Evolutionary conservation across 2,329 filamentous ascomycete genomes (phyloP), one percentile per base, ranked within the genome.

Genomic region (Boeremia exigua): DNA sequence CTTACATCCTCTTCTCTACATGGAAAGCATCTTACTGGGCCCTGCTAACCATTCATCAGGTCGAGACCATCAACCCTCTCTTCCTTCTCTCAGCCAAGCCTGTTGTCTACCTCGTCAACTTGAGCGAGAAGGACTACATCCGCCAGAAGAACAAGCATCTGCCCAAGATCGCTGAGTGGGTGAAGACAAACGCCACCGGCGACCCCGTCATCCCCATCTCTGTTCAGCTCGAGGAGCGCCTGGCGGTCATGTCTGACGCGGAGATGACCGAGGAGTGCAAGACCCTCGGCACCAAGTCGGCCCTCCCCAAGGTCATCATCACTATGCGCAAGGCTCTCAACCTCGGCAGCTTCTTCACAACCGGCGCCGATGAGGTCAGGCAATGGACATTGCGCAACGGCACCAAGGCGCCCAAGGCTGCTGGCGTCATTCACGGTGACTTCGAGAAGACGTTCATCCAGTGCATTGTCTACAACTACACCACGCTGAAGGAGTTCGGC

Each of bases 381-480:
- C 95, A 99, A 81, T 99, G 95, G 96, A 99, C 95, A 25, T 92
- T 99, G 75, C 88, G 95, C 56, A 93, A 91, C 72, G 93, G 92
- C 68, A 96, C 89, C 74, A 99, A 99, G 83, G 95, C 95, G n/a
- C 95, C 95, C 15, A 90, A 96, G 73, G 95, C 95, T 42, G 95
- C 95, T 33, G 95, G 95, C 84, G 95, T 99, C 61, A 99, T 99
- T 67, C 95, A 99, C 80, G 91, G 89, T 65, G 95, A 99, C 76
- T 98, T 99, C 66, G 95, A 99, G 79, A 99, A 99, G 88, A 99
- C 96, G 0, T 99, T 99, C 76, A 99, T 99, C 70, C 96, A 99
- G 80, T 90, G 84, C 61, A 85, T 99, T 62, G 92, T 97, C 28
- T 98, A 96, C 81, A 98, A 96, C 81, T 99, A 87, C 79, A 82